Percentiles rank a stretch among this genome's conserved stretches.
Evolutionary conservation across 1,139 yeast species (phyloP).

Genomic region (Hansenula sp.): DNA sequence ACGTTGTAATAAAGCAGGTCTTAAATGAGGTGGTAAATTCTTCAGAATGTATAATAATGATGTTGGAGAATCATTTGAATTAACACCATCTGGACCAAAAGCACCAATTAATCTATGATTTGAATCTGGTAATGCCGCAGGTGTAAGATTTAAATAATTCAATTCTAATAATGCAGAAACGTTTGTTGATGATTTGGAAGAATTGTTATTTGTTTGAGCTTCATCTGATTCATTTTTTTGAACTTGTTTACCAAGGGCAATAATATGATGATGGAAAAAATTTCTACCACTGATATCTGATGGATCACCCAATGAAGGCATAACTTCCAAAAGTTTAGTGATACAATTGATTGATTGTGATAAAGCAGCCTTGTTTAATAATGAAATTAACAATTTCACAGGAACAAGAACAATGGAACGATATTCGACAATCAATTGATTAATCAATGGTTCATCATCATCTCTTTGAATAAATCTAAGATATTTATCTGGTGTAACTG

Average conservation of each 20-base stretch:
- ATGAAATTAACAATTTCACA: slow-evolving; percentile 30
- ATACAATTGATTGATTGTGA: slow-evolving; percentile 50
- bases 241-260: slow-evolving; percentile 59
- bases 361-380: slow-evolving; percentile 63
- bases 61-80: slow-evolving; percentile 47
- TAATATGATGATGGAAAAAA: slow-evolving; percentile 78
- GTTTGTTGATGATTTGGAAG: slow-evolving; percentile 2
- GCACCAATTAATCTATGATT: slow-evolving; percentile 38
- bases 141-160: slow-evolving; percentile 30
- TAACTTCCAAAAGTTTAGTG: slow-evolving; percentile 43
- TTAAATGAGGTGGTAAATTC: slow-evolving; percentile 47
- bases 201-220: neutral
- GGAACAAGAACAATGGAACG: slow-evolving; percentile 32
- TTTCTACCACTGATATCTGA: slow-evolving; percentile 79
- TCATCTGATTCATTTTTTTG: slow-evolving; percentile 4
- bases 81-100: slow-evolving; percentile 65
- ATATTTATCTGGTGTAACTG: slow-evolving; percentile 26
- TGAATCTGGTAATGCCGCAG: slow-evolving; percentile 46
- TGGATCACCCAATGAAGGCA: slow-evolving; percentile 52
- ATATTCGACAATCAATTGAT: slow-evolving; percentile 35
- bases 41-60: slow-evolving; percentile 51
- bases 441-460: slow-evolving; percentile 37
- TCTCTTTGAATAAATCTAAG: slow-evolving; percentile 37
- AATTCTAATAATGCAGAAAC: slow-evolving; percentile 4
- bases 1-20: slow-evolving; percentile 50